Conservation (phyloP, 305 asterid genomes). For the Solanum aculeatissimum region DNA sequence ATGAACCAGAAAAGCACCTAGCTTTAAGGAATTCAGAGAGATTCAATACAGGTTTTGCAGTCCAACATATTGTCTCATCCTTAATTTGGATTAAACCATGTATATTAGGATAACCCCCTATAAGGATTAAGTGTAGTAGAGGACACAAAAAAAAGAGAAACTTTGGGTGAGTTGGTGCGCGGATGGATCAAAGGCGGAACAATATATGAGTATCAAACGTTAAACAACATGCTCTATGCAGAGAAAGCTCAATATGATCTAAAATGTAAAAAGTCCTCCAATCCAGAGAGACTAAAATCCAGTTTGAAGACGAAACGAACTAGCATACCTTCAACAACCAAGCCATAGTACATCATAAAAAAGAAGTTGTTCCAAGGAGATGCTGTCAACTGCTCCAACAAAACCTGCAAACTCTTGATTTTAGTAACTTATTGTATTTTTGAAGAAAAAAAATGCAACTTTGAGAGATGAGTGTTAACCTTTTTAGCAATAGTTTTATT, state of each 20-base stretch:
- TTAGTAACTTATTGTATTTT: neutral
- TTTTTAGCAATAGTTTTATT: conserved; percentile 16
- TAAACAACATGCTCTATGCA: neutral
- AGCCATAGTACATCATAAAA: conserved; percentile 28
- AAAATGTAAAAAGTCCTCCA: neutral
- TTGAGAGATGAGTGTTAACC: neutral
- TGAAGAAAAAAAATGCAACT: neutral
- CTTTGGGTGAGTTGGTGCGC: neutral
- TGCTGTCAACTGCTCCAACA: conserved; percentile 22
- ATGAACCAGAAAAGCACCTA: neutral
- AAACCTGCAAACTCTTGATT: conserved; percentile 2
- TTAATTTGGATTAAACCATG: neutral
- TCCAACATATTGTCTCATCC: neutral
- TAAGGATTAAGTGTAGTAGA: neutral
- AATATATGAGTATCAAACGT: neutral
- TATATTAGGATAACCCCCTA: neutral
- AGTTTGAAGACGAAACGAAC: neutral
- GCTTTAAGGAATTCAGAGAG: neutral
- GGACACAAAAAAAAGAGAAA: neutral
- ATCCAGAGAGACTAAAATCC: neutral
- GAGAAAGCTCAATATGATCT: neutral
- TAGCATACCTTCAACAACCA: conserved; percentile 23
- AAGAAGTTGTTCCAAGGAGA: conserved; percentile 28
- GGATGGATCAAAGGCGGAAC: neutral
- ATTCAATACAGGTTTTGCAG: neutral